Conservation (phyloP, 2,329 filamentous ascomycete species). For the Pseudonectria foliicola region DNA sequence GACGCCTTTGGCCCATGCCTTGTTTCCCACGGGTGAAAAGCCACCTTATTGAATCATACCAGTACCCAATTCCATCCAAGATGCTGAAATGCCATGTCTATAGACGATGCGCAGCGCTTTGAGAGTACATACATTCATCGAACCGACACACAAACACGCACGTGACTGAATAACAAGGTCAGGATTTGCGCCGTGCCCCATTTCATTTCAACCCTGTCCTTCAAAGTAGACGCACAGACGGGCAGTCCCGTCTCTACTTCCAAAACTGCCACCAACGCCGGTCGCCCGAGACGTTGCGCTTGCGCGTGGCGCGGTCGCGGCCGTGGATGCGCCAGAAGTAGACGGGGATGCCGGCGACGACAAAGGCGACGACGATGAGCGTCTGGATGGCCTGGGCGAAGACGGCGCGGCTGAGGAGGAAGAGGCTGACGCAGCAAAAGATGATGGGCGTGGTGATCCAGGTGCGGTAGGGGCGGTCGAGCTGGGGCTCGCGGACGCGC, state of each 20-base stretch:
- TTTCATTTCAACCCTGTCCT: too few species aligned
- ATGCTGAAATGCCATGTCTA: too few species aligned
- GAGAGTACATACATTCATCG: neutral
- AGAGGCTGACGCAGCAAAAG: constrained; percentile 95
- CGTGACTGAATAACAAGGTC: too few species aligned
- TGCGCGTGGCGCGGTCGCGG: constrained; percentile 45
- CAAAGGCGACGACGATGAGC: constrained; percentile 76
- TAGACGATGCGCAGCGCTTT: neutral
- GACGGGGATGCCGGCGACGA: constrained; percentile 74
- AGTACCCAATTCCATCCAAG: too few species aligned
- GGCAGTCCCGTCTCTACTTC: constrained; percentile 36
- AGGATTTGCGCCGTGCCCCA: too few species aligned
- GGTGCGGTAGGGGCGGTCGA: constrained; percentile 87
- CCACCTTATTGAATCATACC: too few species aligned
- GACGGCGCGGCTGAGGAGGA: constrained; percentile 79
- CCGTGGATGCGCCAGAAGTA: constrained; percentile 81
- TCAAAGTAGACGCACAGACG: too few species aligned
- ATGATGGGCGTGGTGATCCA: constrained; percentile 98
- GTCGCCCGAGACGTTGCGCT: constrained; percentile 28
- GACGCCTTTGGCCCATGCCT: too few species aligned
- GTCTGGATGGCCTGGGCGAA: constrained; percentile 91
- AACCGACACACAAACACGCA: too few species aligned
- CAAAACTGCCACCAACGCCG: constrained; percentile 55
- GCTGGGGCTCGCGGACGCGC: constrained; percentile 74
- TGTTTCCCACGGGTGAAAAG: too few species aligned